Evolutionary conservation across 495 filamentous ascomycete species (phyloP).

Genomic region (Aspergillus campestris): DNA sequence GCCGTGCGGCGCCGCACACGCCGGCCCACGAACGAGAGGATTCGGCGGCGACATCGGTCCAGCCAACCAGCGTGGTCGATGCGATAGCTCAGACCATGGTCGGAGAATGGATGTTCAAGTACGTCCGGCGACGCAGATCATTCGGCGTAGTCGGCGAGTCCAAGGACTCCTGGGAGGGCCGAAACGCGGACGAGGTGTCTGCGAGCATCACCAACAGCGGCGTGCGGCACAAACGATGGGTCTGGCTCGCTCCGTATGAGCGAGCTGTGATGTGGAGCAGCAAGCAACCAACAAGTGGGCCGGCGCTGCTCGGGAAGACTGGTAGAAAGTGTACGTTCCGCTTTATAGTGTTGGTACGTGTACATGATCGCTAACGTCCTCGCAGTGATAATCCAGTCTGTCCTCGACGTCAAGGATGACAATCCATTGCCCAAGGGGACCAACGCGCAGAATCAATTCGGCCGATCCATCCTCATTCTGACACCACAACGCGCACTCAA

Average conservation of each 20-base stretch:
- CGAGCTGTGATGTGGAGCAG: constrained; percentile 95
- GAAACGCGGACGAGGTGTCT: constrained; percentile 41
- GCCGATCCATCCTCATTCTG: constrained; percentile 89
- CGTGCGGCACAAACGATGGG: constrained; percentile 90
- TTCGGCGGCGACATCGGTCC: constrained; percentile 52
- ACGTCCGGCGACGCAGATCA: constrained; percentile 84
- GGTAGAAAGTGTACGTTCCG: constrained; percentile 80
- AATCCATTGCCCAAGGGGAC: constrained; percentile 73
- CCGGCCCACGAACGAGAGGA: constrained; percentile 28
- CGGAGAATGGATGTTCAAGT: constrained; percentile 99
- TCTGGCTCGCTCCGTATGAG: constrained; percentile 96
- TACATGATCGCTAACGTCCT: constrained; percentile 11
- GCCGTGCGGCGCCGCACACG: constrained; percentile 15
- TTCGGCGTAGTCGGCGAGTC: constrained; percentile 64
- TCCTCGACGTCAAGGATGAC: constrained; percentile 93
- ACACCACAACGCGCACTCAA: constrained; percentile 92
- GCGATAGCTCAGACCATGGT: constrained; percentile 98
- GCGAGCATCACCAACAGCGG: constrained; percentile 49
- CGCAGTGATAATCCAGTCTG: constrained; percentile 87
- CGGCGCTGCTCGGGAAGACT: constrained; percentile 86
- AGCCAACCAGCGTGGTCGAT: constrained; percentile 83
- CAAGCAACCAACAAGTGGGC: constrained; percentile 86
- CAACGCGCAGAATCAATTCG: constrained; percentile 53
- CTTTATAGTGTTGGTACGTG: background rate
- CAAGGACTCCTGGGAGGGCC: constrained; percentile 50